Percentiles rank a stretch among this genome's conserved stretches.
Conservation (phyloP, 2,329 filamentous ascomycete genomes). For the Macrophomina pseudophaseolina region DNA sequence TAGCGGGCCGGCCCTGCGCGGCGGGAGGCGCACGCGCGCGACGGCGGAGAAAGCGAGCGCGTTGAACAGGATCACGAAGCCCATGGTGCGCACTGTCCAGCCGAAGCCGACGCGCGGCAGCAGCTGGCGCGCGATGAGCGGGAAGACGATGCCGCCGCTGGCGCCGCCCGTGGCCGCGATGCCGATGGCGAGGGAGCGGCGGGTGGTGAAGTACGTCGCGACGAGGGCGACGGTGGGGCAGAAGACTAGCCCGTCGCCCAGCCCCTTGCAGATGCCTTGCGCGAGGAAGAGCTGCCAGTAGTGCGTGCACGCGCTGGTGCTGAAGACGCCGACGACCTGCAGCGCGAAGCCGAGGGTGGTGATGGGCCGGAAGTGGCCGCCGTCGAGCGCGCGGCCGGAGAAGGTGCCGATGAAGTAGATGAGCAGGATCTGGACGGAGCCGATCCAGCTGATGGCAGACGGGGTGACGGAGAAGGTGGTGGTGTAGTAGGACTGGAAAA, state of each 20-base stretch:
- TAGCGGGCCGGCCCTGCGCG: conserved; percentile 51
- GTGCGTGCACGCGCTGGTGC: conserved; percentile 47
- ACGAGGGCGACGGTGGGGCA: conserved; percentile 44
- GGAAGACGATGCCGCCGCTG: conserved; percentile 32
- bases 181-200: conserved; percentile 38
- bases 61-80: conserved; percentile 47
- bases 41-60: conserved; percentile 40
- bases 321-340: conserved; percentile 50
- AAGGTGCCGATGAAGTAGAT: conserved; percentile 51
- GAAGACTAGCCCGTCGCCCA: conserved; percentile 52
- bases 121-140: conserved; percentile 29
- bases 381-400: conserved; percentile 50
- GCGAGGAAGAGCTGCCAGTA: conserved; percentile 57
- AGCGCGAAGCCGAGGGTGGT: conserved; percentile 45
- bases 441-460: conserved; percentile 57
- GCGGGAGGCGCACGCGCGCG: conserved; percentile 51
- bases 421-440: conserved; percentile 53
- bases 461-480: conserved; percentile 35
- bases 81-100: conserved; percentile 41
- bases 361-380: conserved; percentile 47
- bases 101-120: conserved; percentile 30
- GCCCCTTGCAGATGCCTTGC: conserved; percentile 54
- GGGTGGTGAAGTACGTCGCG: conserved; percentile 43
- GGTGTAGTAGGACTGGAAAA: conserved; percentile 61
- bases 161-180: conserved; percentile 34